These are phyloP conservation scores for Tricholoma matsutake DNA, from an alignment of 768 basidiomycete species.

Conservation along the genomic window DNA sequence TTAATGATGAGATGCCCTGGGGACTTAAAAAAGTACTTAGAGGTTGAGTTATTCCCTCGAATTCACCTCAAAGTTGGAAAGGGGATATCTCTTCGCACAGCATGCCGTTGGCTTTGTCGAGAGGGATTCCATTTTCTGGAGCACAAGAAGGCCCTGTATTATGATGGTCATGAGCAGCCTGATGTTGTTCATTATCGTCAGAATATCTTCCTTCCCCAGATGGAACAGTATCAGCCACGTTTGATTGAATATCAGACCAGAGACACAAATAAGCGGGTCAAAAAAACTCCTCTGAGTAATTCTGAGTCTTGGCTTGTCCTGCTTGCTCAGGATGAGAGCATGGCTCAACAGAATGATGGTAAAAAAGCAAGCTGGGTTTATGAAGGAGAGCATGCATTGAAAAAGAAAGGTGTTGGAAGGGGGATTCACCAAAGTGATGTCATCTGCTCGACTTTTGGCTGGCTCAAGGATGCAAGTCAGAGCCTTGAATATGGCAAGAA, in stretches of 20 bases:
- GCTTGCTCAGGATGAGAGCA: too few species aligned
- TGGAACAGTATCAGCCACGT: slow-evolving; percentile 15
- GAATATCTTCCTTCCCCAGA: slow-evolving; percentile 25
- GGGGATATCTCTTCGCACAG: slow-evolving; percentile 14
- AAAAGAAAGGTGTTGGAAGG: slow-evolving; percentile 35
- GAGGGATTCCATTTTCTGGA: slow-evolving; percentile 24
- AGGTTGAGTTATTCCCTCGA: too few species aligned
- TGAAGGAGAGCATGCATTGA: slow-evolving; percentile 26
- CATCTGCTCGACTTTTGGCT: slow-evolving; percentile 31
- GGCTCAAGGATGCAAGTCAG: slow-evolving; percentile 29
- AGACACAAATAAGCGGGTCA: background rate
- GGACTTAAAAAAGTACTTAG: too few species aligned
- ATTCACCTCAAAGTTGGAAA: too few species aligned
- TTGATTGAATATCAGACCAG: too few species aligned
- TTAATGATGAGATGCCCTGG: too few species aligned
- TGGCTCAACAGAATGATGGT: slow-evolving; percentile 35
- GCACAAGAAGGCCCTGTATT: slow-evolving; percentile 32
- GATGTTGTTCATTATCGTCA: slow-evolving; percentile 34
- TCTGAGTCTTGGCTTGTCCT: slow-evolving; percentile 19
- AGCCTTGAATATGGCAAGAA: background rate
- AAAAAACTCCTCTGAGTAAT: slow-evolving; percentile 7
- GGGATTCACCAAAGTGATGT: slow-evolving; percentile 36
- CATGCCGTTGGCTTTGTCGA: slow-evolving; percentile 23
- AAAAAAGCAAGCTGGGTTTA: slow-evolving; percentile 13
- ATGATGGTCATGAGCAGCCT: slow-evolving; percentile 32